Base-by-base conservation (phyloP, 495 filamentous ascomycete genomes). In the Bombardia bombarda region DNA sequence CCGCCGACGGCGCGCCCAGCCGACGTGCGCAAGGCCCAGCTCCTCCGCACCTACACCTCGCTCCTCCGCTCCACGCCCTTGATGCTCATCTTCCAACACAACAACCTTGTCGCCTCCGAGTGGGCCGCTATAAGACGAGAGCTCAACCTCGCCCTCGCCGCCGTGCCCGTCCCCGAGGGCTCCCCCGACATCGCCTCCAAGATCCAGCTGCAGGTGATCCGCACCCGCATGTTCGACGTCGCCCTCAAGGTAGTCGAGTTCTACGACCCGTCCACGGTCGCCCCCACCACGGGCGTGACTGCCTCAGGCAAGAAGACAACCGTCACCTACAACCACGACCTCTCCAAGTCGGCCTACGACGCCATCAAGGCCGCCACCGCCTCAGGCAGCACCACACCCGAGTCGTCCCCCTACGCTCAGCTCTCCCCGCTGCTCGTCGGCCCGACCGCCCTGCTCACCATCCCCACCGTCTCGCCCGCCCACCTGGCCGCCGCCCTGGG, bases 51-150 rank as follows among this genome's bases (percentile, higher is more conserved):
- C 62, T 98, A 98, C 69, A 90, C 90, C 45, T 93, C 93, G 7
- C 73, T 96, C 46, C 79, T 98, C 47, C 87, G 86, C 32, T 89
- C 89, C 28, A 81, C 86, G 14, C 89, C 92, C 34, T 66, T 97
- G 19, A 82, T 95, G 56, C 76, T 98, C 45, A 70, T 97, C 54
- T 90, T 98, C 74, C 90, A 97, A 66, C 92, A 97, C 74, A 95
- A 90, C 74, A 97, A 96, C 63, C 70, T 98, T 39, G 84, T 82
- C 40, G 79, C 89, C 4, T 69, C 72, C 31, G 92, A 98, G 75
- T 95, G 89, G 90, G 72, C 79, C 22, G 80, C 81, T 10, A 77
- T 98, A 43, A 76, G 92, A 41, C 81, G 92, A 42, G 93, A 97
- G 66, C 67, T 98, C 16, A 60, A 63, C 18, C 64, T 65, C 5